Evolutionary conservation across 2,329 filamentous ascomycete genomes (phyloP).

Genomic region (Aureobasidium uvarum): DNA sequence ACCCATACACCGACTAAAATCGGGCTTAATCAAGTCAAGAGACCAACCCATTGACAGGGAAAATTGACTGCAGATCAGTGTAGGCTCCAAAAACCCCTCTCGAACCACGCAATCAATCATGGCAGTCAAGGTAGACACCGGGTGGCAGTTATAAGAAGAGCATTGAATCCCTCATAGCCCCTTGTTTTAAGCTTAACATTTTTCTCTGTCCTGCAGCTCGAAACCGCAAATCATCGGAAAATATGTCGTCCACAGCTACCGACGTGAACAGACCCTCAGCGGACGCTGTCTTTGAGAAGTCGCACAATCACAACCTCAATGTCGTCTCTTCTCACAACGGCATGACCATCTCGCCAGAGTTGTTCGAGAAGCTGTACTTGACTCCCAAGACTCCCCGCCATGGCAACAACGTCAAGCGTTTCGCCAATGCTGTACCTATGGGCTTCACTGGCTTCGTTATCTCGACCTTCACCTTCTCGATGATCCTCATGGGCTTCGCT

Average conservation of each 20-base stretch:
- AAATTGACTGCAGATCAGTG: constrained; percentile 16
- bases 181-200: neutral
- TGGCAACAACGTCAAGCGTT: constrained; percentile 31
- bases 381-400: constrained; percentile 34
- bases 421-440: constrained; percentile 36
- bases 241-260: constrained; percentile 17
- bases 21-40: constrained; percentile 9
- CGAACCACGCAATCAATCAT: neutral
- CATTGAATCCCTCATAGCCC: neutral
- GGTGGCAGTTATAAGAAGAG: constrained; percentile 4
- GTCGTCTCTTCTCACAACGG: constrained; percentile 19
- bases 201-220: neutral
- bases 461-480: constrained; percentile 43
- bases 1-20: neutral
- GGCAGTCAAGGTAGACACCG: neutral
- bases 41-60: neutral
- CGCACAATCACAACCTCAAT: constrained; percentile 22
- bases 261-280: constrained; percentile 15
- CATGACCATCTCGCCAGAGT: constrained; percentile 35
- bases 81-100: neutral
- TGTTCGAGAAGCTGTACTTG: constrained; percentile 35
- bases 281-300: constrained; percentile 21
- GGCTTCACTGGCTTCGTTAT: constrained; percentile 42
- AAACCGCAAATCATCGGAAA: neutral
- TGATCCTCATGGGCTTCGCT: constrained; percentile 44